These are phyloP conservation scores for Cyberlindnera meyerae DNA, from an alignment of 805 yeast genomes.

Conservation along the genomic window DNA sequence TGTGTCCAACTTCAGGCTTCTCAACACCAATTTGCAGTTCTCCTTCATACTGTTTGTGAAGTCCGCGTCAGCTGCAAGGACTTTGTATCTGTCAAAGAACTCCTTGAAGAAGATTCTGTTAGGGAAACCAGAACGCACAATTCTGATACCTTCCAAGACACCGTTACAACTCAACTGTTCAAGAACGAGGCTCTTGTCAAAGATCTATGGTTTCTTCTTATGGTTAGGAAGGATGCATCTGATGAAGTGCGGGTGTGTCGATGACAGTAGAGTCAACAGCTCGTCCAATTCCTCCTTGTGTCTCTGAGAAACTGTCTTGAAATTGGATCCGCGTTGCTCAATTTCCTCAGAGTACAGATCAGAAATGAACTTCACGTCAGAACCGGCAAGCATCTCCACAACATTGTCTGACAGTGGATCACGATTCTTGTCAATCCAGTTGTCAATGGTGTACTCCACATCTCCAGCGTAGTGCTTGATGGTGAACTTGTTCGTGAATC, in stretches of 20 bases:
- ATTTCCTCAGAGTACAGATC: slow-evolving; percentile 44
- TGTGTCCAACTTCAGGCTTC: slow-evolving; percentile 64
- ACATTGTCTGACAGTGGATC: slow-evolving; percentile 86
- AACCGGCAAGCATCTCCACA: slow-evolving; percentile 51
- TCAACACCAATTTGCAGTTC: slow-evolving; percentile 63
- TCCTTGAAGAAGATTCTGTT: slow-evolving; percentile 82
- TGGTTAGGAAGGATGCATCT: slow-evolving; percentile 92
- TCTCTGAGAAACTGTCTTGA: slow-evolving; percentile 79
- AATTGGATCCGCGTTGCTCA: slow-evolving; percentile 34
- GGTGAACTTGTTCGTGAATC: slow-evolving; percentile 70
- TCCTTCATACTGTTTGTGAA: slow-evolving; percentile 48
- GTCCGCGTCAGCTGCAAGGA: slow-evolving; percentile 51
- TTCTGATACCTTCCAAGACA: slow-evolving; percentile 95
- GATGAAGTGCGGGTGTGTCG: slow-evolving; percentile 94
- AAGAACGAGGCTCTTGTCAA: slow-evolving; percentile 72
- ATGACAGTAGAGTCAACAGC: slow-evolving; percentile 64
- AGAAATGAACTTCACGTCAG: slow-evolving; percentile 52
- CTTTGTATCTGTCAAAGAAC: slow-evolving; percentile 68
- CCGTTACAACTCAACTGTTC: slow-evolving; percentile 95
- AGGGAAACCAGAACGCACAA: slow-evolving; percentile 96
- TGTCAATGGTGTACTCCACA: slow-evolving; percentile 88
- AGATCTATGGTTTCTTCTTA: slow-evolving; percentile 60
- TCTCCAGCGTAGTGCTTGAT: slow-evolving; percentile 93
- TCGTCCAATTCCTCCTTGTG: slow-evolving; percentile 80
- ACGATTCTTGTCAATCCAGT: slow-evolving; percentile 91